phyloP scores from a whole-genome alignment of 2,329 filamentous ascomycete species.

The Celoporthe dispersa region DNA sequence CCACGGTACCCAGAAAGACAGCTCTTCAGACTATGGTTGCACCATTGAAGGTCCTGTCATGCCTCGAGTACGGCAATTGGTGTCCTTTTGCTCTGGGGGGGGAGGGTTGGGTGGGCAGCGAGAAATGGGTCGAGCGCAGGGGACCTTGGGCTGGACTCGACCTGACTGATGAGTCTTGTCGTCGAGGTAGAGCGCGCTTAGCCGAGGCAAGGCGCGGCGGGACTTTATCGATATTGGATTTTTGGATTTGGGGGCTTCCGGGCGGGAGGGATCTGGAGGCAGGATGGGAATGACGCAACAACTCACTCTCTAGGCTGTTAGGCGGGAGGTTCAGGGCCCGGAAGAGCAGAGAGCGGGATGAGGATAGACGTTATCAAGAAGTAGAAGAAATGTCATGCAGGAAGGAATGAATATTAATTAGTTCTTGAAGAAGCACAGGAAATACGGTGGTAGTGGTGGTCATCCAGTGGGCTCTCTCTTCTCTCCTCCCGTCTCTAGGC shows the following conservation, averaged over 20 bases:
- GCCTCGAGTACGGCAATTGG: slow-evolving; percentile 3
- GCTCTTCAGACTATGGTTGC: slow-evolving; percentile 23
- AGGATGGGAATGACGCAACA: neutral
- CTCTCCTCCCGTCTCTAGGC: neutral
- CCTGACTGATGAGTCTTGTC: slow-evolving; percentile 13
- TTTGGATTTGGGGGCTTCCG: neutral
- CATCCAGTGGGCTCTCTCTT: neutral
- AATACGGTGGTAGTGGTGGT: neutral
- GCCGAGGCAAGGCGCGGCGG: slow-evolving; percentile 28
- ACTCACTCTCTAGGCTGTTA: neutral
- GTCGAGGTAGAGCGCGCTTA: slow-evolving; percentile 20
- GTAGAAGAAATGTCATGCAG: neutral
- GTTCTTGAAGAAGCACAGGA: neutral
- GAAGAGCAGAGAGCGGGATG: no score
- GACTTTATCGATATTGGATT: slow-evolving; percentile 29
- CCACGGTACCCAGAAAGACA: slow-evolving; percentile 27
- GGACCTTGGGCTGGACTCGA: neutral
- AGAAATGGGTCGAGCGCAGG: neutral
- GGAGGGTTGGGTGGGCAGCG: neutral
- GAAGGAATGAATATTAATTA: neutral
- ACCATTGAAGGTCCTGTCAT: slow-evolving; percentile 24
- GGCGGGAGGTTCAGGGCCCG: no score
- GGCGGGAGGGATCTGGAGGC: neutral
- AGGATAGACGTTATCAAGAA: neutral
- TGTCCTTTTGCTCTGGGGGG: neutral